Evolutionary conservation across 1,139 yeast species (phyloP), one percentile per base, ranked within the genome.

Genomic region (Blastobotrys capitulatus): DNA sequence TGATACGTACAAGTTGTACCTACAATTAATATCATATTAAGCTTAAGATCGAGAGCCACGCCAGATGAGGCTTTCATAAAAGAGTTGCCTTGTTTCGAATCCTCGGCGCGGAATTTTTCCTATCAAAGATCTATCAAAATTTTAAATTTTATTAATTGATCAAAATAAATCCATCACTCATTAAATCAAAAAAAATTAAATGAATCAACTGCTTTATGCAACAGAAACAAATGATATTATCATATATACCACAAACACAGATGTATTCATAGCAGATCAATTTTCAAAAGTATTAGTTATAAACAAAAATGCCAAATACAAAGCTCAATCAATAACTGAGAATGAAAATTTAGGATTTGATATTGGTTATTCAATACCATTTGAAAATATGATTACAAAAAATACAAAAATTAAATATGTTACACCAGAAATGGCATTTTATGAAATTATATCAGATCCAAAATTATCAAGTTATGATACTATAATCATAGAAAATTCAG

Each of bases 401-500:
- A 61, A 61, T 8, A 86, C 95, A 0, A 64, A 72, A 49, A 78
- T 86, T 55, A 83, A 83, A 63, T 87, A 85, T 63, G 62, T 78
- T 74, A 84, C 95, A 0, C 95, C 86, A 54, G 95, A 96, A 65
- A 77, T 86, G 44, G 65, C 89, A 19, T 64, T 87, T 13, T 72
- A 94, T 52, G 96, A 89, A 60, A 73, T 85, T 2, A 61, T 88
- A 48, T 64, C 75, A 19, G 95, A 87, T 59, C 78, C 86, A 0
- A 67, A 73, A 47, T 69, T 88, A 47, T 79, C 76, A 27, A 73
- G 75, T 47, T 87, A 88, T 61, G 77, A 83, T 1, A 81, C 89
- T 57, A 74, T 89, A 1, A 82, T 88, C 13, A 80, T 89, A 75
- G 96, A 89, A 69, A 95, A 88, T 67, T 95, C 95, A 0, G 96